These are phyloP conservation scores for Pistacia vera DNA, from an alignment of 345 rosid genomes.

Conservation along the genomic window DNA sequence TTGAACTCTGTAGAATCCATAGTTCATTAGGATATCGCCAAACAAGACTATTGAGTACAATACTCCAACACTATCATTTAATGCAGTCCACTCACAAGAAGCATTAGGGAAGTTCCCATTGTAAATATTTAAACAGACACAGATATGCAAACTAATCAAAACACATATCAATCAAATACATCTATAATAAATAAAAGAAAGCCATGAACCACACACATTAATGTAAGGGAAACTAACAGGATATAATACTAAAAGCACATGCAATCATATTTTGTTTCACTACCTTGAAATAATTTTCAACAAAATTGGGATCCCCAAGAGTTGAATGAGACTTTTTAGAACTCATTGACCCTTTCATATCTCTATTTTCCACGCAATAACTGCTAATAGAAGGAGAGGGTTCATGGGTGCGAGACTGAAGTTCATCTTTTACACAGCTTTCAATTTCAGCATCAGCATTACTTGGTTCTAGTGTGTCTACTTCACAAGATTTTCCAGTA, in stretches of 20 bases:
- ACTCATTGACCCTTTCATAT: slow-evolving; percentile 28
- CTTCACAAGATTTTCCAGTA: slow-evolving; percentile 31
- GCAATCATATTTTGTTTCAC: not conserved
- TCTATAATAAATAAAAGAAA: not conserved
- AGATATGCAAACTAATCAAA: not conserved
- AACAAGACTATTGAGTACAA: not conserved
- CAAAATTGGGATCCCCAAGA: slow-evolving; percentile 84
- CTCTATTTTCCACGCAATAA: slow-evolving; percentile 31
- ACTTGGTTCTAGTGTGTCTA: slow-evolving; percentile 32
- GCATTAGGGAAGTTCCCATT: not conserved
- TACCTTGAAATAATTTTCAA: slow-evolving; percentile 95
- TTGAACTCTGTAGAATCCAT: slow-evolving; percentile 66
- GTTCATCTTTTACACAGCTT: slow-evolving; percentile 29
- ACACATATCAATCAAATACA: not conserved
- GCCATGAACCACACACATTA: not conserved
- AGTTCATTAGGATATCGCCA: slow-evolving; percentile 3
- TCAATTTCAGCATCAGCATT: slow-evolving; percentile 31
- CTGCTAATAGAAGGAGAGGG: slow-evolving; percentile 39
- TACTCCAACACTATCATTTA: not conserved
- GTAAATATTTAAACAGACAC: not conserved
- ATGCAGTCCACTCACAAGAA: not conserved
- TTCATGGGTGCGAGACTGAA: slow-evolving; percentile 27
- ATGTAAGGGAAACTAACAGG: not conserved
- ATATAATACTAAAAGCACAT: slow-evolving; percentile 3
- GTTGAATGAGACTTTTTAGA: slow-evolving; percentile 61